A percentile compares a stretch with the other conserved stretches of the same genome.
Evolutionary conservation across 768 basidiomycete genomes (phyloP).

Genomic region (Podaxis pistillaris): DNA sequence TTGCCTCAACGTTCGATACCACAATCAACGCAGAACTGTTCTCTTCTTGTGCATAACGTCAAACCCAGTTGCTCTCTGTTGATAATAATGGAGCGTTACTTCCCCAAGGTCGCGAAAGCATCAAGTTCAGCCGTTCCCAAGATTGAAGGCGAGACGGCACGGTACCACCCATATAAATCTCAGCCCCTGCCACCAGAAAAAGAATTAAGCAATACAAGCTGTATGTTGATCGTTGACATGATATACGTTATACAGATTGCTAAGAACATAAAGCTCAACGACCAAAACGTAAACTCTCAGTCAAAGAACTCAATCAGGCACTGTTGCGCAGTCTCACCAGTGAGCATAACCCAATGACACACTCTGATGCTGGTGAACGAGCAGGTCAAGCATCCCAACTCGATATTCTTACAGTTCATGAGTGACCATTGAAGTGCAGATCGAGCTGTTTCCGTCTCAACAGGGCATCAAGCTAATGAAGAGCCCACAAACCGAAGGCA

Average conservation of each 20-base stretch:
- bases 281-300: background rate
- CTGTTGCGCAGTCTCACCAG: constrained; percentile 61
- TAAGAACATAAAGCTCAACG: constrained; percentile 2
- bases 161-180: constrained; percentile 13
- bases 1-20: background rate
- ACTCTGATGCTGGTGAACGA: constrained; percentile 60
- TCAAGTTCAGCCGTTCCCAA: constrained; percentile 19
- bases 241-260: constrained; percentile 14
- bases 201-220: background rate
- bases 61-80: background rate
- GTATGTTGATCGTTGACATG: constrained; percentile 6
- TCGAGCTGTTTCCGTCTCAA: constrained; percentile 57
- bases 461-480: constrained; percentile 68
- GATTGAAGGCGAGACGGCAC: constrained; percentile 14
- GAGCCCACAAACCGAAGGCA: constrained; percentile 32
- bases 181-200: background rate
- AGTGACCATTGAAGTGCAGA: constrained; percentile 34
- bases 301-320: constrained; percentile 50
- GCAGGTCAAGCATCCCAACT: constrained; percentile 42
- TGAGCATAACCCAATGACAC: constrained; percentile 75
- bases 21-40: background rate
- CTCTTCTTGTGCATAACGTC: background rate
- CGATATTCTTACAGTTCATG: background rate
- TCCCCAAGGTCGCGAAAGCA: constrained; percentile 10
- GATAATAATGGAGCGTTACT: constrained; percentile 17